phyloP scores from a whole-genome alignment of 768 basidiomycete species.

The Harrya chromipes region DNA sequence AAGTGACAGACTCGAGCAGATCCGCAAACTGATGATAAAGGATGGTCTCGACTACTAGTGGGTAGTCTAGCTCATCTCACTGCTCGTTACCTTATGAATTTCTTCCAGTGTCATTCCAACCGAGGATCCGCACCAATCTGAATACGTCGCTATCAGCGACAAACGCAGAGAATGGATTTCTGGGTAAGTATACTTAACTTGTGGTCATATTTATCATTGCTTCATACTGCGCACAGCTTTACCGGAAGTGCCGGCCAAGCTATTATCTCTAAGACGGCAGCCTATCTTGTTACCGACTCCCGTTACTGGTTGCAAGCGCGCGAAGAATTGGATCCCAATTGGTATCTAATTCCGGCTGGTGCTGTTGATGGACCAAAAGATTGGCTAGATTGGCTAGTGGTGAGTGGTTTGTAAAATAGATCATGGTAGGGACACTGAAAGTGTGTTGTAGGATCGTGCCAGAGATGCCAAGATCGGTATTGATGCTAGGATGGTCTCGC shows the following conservation, averaged over 20 bases:
- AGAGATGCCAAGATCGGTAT: conserved; percentile 63
- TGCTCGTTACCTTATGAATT: conserved; percentile 5
- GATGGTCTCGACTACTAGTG: conserved; percentile 76
- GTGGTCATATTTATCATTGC: conserved; percentile 18
- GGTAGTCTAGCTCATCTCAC: conserved; percentile 28
- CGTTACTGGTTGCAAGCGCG: conserved; percentile 82
- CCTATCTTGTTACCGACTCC: conserved; percentile 77
- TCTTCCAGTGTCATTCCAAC: conserved; percentile 64
- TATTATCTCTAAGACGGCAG: conserved; percentile 59
- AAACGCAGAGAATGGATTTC: conserved; percentile 77
- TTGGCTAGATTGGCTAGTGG: conserved; percentile 80
- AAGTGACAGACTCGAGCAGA: conserved; percentile 51
- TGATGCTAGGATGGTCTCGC: conserved; percentile 80
- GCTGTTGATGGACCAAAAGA: conserved; percentile 52
- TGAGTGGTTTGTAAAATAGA: conserved; percentile 29
- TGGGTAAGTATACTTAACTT: conserved; percentile 49
- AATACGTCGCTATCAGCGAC: conserved; percentile 75
- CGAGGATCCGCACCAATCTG: conserved; percentile 81
- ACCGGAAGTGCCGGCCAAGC: conserved; percentile 69
- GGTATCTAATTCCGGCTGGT: conserved; percentile 65
- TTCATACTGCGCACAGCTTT: conserved; percentile 43
- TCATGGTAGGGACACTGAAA: conserved; percentile 1
- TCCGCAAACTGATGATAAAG: conserved; percentile 65
- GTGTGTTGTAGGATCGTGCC: conserved; percentile 34
- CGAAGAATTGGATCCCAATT: conserved; percentile 67